Evolutionary conservation across 2,329 filamentous ascomycete genomes (phyloP).

Genomic region (Alternaria solani): DNA sequence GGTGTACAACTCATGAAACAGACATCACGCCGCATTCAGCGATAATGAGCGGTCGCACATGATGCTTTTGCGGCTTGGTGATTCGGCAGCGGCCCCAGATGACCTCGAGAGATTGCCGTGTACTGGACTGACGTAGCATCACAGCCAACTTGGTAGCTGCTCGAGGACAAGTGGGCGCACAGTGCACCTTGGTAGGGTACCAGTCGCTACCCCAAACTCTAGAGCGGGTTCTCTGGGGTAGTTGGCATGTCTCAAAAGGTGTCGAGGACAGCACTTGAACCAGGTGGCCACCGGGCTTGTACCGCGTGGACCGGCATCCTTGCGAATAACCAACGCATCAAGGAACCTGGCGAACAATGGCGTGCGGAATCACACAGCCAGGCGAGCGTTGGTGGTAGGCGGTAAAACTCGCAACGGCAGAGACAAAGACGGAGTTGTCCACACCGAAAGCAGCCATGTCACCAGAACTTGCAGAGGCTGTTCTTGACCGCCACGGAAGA

Average conservation of each 20-base stretch:
- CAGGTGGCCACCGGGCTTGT: conserved; percentile 23
- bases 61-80: conserved; percentile 44
- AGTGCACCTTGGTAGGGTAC: conserved; percentile 28
- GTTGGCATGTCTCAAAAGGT: conserved; percentile 26
- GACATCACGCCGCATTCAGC: conserved; percentile 44
- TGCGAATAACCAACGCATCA: conserved; percentile 24
- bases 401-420: conserved; percentile 24
- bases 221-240: conserved; percentile 31
- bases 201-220: conserved; percentile 25
- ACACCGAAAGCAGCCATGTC: conserved; percentile 39
- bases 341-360: conserved; percentile 42
- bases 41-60: conserved; percentile 44
- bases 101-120: conserved; percentile 46
- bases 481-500: conserved; percentile 39
- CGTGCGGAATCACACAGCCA: conserved; percentile 18
- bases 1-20: conserved; percentile 54
- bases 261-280: conserved; percentile 17
- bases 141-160: conserved; percentile 19
- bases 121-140: conserved; percentile 42
- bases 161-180: conserved; percentile 24
- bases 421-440: conserved; percentile 27
- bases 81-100: conserved; percentile 46
- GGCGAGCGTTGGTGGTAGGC: conserved; percentile 22
- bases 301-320: conserved; percentile 34
- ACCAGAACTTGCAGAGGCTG: conserved; percentile 35